These are phyloP conservation scores for Urochloa ruziziensis DNA, from an alignment of 176 grass and related monocot species.

Conservation along the genomic window DNA sequence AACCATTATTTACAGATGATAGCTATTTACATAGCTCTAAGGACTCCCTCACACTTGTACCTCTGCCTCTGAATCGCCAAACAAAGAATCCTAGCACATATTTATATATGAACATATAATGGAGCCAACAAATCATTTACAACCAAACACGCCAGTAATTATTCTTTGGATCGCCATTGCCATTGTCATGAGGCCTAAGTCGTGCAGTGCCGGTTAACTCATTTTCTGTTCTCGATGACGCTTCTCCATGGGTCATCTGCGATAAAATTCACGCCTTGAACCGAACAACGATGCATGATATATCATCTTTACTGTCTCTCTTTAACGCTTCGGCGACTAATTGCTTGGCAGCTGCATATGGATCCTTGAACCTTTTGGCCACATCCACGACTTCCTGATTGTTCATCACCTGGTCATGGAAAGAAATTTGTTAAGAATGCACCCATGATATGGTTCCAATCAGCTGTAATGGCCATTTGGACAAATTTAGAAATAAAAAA, in stretches of 20 bases:
- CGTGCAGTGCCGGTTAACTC: neutral
- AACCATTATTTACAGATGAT: slow-evolving; percentile 54
- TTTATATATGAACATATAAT: slow-evolving; percentile 36
- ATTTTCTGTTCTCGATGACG: neutral
- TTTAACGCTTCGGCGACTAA: slow-evolving; percentile 54
- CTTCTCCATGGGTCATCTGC: neutral
- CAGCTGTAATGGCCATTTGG: neutral
- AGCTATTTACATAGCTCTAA: slow-evolving; percentile 13
- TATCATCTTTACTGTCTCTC: slow-evolving; percentile 83
- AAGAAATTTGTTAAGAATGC: slow-evolving; percentile 24
- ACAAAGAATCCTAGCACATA: slow-evolving; percentile 45
- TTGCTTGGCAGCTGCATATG: slow-evolving; percentile 64
- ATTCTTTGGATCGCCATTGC: slow-evolving; percentile 32
- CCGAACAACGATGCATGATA: slow-evolving; percentile 81
- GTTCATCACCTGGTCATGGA: slow-evolving; percentile 57
- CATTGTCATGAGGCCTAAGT: slow-evolving; percentile 7
- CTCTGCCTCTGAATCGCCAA: slow-evolving; percentile 21
- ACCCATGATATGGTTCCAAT: slow-evolving; percentile 13
- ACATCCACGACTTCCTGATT: slow-evolving; percentile 64
- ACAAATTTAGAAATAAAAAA: slow-evolving; percentile 15
- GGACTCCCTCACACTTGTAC: slow-evolving; percentile 17
- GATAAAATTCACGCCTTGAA: slow-evolving; percentile 53
- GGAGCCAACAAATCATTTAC: slow-evolving; percentile 42
- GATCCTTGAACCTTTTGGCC: slow-evolving; percentile 71
- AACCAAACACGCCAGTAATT: slow-evolving; percentile 27